A percentile compares a stretch with the other conserved stretches of the same genome.
phyloP scores from a whole-genome alignment of 1,284 basidiomycete species.

The Pulveroboletus sp. region DNA sequence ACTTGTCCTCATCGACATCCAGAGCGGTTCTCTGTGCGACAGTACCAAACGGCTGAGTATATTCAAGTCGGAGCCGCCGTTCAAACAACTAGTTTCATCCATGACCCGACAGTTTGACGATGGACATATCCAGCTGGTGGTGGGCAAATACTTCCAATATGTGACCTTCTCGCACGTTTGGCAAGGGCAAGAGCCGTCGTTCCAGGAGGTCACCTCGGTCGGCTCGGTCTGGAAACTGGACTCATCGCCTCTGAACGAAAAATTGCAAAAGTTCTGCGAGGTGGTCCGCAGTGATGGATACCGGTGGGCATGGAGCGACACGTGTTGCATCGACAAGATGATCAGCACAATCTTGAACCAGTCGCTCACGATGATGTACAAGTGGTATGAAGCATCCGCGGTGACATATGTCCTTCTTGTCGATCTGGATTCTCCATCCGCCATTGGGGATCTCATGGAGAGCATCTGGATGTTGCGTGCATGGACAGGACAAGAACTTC shows the following conservation, averaged over 20 bases:
- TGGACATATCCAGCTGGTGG: not conserved
- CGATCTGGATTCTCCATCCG: not conserved
- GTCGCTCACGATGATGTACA: slow-evolving; percentile 5
- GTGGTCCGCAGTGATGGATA: not conserved
- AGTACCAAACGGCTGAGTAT: not conserved
- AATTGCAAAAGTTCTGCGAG: slow-evolving; percentile 1
- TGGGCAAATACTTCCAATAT: slow-evolving; percentile 7
- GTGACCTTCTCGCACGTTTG: slow-evolving; percentile 13
- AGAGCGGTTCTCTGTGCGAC: not conserved
- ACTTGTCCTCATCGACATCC: slow-evolving; percentile 8
- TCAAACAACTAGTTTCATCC: slow-evolving; percentile 6
- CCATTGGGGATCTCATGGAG: not conserved
- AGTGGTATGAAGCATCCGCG: slow-evolving; percentile 3
- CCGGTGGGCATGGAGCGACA: not conserved
- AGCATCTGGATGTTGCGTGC: slow-evolving; percentile 13
- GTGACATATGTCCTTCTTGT: not conserved
- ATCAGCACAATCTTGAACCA: not conserved
- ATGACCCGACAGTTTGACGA: not conserved
- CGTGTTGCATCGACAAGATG: slow-evolving; percentile 8
- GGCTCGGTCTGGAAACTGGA: not conserved
- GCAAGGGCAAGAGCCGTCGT: slow-evolving; percentile 4
- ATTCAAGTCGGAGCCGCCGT: not conserved
- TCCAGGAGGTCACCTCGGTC: slow-evolving; percentile 4
- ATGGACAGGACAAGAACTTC: slow-evolving; percentile 16
- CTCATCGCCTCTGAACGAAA: not conserved